Percentiles rank a stretch among this genome's conserved stretches.
Conservation (phyloP, 116 monocot genomes). For the Trichopus zeylanicus region DNA sequence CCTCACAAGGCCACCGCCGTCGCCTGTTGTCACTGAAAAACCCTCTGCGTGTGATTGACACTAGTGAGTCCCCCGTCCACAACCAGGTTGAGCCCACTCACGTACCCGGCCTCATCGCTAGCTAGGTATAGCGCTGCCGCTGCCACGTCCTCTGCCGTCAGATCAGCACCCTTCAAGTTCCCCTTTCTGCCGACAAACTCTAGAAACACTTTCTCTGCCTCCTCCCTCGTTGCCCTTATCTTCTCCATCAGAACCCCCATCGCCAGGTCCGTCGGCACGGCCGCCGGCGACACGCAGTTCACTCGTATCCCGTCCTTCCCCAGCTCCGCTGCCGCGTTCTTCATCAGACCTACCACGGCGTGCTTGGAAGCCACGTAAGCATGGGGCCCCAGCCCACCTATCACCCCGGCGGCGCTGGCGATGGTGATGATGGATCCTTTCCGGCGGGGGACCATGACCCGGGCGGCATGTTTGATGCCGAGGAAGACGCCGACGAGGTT, state of each 20-base stretch:
- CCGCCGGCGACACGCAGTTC: conserved; percentile 50
- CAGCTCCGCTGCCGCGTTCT: conserved; percentile 36
- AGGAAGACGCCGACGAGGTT: conserved; percentile 51
- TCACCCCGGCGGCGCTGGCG: conserved; percentile 31
- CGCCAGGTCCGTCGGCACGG: conserved; percentile 26
- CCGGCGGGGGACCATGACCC: conserved; percentile 33
- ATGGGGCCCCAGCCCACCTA: conserved; percentile 29
- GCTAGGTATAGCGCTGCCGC: too few relatives aligned
- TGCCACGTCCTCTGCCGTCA: too few relatives aligned
- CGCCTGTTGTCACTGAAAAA: too few relatives aligned
- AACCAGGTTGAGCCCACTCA: too few relatives aligned
- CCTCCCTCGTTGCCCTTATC: conserved; percentile 21
- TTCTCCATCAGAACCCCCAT: conserved; percentile 19
- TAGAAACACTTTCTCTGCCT: conserved; percentile 12
- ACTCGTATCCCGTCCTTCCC: conserved; percentile 56
- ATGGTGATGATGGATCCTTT: conserved; percentile 43
- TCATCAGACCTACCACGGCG: conserved; percentile 47
- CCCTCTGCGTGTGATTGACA: too few relatives aligned
- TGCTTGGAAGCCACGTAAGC: conserved; percentile 47
- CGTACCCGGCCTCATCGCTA: too few relatives aligned
- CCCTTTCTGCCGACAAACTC: conserved; percentile 21
- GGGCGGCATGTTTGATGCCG: conserved; percentile 45
- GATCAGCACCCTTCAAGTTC: conserved; percentile 43
- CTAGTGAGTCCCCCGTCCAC: too few relatives aligned
- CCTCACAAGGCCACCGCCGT: too few relatives aligned